A percentile compares a stretch with the other conserved stretches of the same genome.
Evolutionary conservation across 768 basidiomycete genomes (phyloP).

Genomic region (Exidia glandulosa): DNA sequence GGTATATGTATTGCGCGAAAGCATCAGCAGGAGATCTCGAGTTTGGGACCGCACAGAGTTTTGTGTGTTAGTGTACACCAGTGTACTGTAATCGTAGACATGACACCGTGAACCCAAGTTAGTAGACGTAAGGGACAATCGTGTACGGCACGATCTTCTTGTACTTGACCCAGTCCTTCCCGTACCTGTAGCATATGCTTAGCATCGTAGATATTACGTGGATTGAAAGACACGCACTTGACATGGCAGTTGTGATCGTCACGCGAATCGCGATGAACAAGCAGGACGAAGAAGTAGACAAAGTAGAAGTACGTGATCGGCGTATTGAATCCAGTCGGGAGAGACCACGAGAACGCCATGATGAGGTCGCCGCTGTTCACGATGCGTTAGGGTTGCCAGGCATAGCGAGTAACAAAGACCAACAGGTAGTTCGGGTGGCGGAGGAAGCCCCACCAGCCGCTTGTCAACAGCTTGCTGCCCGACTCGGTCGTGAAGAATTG

Average conservation of each 20-base stretch:
- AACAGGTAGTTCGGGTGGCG: slow-evolving; percentile 89
- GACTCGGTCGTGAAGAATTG: slow-evolving; percentile 67
- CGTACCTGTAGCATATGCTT: slow-evolving; percentile 48
- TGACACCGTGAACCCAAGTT: slow-evolving; percentile 10
- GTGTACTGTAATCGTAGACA: no score
- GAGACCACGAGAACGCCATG: slow-evolving; percentile 88
- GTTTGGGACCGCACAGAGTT: no score
- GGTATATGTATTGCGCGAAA: background rate
- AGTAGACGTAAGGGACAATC: slow-evolving; percentile 81
- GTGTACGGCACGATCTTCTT: slow-evolving; percentile 74
- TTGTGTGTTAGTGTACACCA: no score
- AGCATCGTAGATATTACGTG: background rate
- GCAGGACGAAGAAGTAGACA: slow-evolving; percentile 75
- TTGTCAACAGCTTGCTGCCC: slow-evolving; percentile 84
- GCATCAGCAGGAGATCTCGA: no score
- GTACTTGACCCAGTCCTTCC: slow-evolving; percentile 89
- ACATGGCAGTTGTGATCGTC: slow-evolving; percentile 87
- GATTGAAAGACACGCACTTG: slow-evolving; percentile 44
- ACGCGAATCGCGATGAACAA: slow-evolving; percentile 79
- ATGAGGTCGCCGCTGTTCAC: slow-evolving; percentile 62
- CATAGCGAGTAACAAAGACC: slow-evolving; percentile 13
- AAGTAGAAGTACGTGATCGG: slow-evolving; percentile 96
- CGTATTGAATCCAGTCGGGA: slow-evolving; percentile 83
- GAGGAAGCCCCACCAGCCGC: slow-evolving; percentile 95
- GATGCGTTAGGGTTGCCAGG: background rate